A percentile compares a stretch with the other conserved stretches of the same genome.
phyloP scores from a whole-genome alignment of 225 moss, liverwort and hornwort genomes.

The Sphagnum tenellum region DNA sequence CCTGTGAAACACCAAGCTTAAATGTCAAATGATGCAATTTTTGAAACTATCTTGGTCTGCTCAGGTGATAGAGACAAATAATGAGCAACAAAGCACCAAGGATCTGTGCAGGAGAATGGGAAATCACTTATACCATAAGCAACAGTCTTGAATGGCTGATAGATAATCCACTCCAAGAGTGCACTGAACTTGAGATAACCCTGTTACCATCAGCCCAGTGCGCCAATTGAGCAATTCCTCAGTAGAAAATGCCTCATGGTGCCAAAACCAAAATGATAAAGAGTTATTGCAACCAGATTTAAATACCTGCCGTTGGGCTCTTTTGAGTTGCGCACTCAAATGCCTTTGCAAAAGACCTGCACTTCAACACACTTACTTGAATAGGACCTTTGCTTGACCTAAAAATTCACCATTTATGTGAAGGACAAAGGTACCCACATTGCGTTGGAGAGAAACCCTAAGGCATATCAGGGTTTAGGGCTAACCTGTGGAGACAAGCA shows the following conservation, averaged over 20 bases:
- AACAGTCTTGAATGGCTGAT: constrained; percentile 47
- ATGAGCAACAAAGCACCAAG: background rate
- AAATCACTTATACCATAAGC: constrained; percentile 39
- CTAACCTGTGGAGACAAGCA: constrained; percentile 44
- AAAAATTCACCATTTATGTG: too few species aligned
- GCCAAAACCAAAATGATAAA: background rate
- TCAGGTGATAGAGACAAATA: background rate
- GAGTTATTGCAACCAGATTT: background rate
- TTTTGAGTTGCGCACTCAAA: constrained; percentile 32
- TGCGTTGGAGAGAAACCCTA: background rate
- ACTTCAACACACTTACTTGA: background rate
- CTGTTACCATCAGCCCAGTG: constrained; percentile 13
- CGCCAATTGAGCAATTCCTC: background rate
- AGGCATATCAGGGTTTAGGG: constrained; percentile 1
- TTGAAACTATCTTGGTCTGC: background rate
- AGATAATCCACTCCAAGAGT: constrained; percentile 41
- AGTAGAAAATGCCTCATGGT: background rate
- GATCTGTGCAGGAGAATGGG: constrained; percentile 3
- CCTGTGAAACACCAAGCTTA: constrained; percentile 18
- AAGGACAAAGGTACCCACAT: too few species aligned
- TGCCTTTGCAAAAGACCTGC: constrained; percentile 41
- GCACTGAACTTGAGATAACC: constrained; percentile 51
- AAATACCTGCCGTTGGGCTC: constrained; percentile 39
- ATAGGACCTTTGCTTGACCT: too few species aligned
- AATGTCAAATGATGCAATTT: background rate